Evolutionary conservation across 768 basidiomycete genomes (phyloP).

Genomic region (Coprinopsis cinerea): DNA sequence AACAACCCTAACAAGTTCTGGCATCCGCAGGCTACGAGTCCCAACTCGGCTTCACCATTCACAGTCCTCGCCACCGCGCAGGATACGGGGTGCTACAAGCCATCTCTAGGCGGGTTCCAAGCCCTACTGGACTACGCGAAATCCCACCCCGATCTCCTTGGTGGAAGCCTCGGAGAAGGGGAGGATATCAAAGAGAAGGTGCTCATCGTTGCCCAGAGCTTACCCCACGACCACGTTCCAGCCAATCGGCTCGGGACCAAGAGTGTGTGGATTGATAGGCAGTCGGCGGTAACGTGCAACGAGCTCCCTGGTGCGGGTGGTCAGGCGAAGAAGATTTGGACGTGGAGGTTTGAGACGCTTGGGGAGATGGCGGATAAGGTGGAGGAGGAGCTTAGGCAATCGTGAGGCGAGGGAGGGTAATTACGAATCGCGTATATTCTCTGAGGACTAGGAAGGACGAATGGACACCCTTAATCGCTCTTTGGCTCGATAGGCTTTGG

Average conservation of each 20-base stretch:
- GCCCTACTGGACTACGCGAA: slow-evolving; percentile 40
- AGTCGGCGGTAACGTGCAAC: slow-evolving; percentile 40
- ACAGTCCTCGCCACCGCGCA: slow-evolving; percentile 65
- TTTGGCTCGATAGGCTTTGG: too few relatives aligned
- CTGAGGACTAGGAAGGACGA: too few relatives aligned
- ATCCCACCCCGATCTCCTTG: slow-evolving; percentile 35
- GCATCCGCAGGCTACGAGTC: slow-evolving; percentile 37
- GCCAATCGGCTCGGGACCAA: slow-evolving; percentile 49
- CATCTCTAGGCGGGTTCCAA: slow-evolving; percentile 48
- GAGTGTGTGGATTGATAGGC: slow-evolving; percentile 64
- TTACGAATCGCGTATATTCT: too few relatives aligned
- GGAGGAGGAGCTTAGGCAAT: slow-evolving; percentile 34
- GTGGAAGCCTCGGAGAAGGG: slow-evolving; percentile 16
- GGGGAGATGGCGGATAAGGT: slow-evolving; percentile 58
- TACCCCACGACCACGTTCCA: slow-evolving; percentile 61
- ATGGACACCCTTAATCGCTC: too few relatives aligned
- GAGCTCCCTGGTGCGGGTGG: slow-evolving; percentile 29
- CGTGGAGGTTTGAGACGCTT: slow-evolving; percentile 54
- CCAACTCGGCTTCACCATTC: slow-evolving; percentile 50
- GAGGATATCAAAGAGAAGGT: slow-evolving; percentile 41
- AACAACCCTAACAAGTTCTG: slow-evolving; percentile 33
- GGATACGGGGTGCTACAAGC: slow-evolving; percentile 71
- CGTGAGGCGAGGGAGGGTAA: too few relatives aligned
- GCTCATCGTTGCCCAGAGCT: slow-evolving; percentile 62
- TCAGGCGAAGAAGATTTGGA: slow-evolving; percentile 33